These are phyloP conservation scores for Mortierella sp. DNA, from an alignment of 371 early-diverging fungal species.

Conservation along the genomic window DNA sequence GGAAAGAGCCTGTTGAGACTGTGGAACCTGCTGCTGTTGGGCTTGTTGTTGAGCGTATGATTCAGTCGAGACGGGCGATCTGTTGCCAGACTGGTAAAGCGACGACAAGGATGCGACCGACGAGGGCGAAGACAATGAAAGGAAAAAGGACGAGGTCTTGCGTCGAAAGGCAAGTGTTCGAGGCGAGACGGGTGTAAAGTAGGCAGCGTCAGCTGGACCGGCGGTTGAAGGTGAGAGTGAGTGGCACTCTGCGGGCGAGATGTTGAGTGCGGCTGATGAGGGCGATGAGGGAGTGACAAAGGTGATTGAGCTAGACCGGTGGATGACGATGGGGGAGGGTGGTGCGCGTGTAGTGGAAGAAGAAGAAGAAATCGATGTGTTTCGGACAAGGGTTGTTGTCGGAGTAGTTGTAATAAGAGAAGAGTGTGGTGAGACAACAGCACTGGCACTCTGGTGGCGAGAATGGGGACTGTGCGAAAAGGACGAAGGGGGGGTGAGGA, in stretches of 20 bases:
- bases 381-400: not conserved
- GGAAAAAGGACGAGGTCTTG: constrained; percentile 32
- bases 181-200: constrained; percentile 19
- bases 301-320: constrained; percentile 40
- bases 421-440: no score
- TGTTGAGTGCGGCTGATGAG: constrained; percentile 44
- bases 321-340: constrained; percentile 28
- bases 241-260: constrained; percentile 54
- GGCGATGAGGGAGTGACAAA: constrained; percentile 18
- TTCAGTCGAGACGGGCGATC: not conserved
- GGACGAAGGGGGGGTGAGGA: not conserved
- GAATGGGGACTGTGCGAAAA: constrained; percentile 22
- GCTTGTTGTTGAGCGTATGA: not conserved
- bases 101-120: constrained; percentile 16
- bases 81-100: not conserved
- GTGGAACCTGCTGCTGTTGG: not conserved
- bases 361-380: not conserved
- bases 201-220: constrained; percentile 34
- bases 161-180: constrained; percentile 23
- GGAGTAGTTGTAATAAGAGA: not conserved
- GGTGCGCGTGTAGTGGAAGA: not conserved
- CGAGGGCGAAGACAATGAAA: constrained; percentile 28
- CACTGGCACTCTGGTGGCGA: constrained; percentile 22
- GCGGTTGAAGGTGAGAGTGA: constrained; percentile 47
- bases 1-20: no score